A percentile compares a stretch with the other conserved stretches of the same genome.
Conservation (phyloP, 768 basidiomycete genomes). For the Pleurotus sapidus region DNA sequence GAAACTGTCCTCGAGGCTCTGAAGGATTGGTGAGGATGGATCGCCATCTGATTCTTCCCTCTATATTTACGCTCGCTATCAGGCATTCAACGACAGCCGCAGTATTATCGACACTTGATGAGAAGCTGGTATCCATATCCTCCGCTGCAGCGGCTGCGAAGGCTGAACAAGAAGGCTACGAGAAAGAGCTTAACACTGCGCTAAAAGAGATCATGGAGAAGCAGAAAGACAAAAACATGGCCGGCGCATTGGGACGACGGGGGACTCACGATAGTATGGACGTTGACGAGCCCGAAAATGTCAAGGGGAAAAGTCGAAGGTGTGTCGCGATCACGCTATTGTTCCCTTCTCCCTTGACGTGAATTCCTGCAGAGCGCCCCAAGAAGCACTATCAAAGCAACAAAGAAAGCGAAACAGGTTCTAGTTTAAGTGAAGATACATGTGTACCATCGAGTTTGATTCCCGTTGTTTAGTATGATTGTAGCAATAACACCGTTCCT, state of each 20-base stretch:
- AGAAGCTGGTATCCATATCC: conserved; percentile 59
- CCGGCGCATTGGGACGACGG: conserved; percentile 17
- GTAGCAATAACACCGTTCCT: neutral
- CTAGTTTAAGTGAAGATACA: conserved; percentile 27
- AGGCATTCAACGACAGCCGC: conserved; percentile 72
- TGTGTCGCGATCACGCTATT: conserved; percentile 27
- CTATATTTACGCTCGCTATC: conserved; percentile 4
- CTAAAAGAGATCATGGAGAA: conserved; percentile 65
- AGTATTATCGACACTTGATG: conserved; percentile 71
- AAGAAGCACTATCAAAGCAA: conserved; percentile 42
- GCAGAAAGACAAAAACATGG: conserved; percentile 54
- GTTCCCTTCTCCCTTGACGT: conserved; percentile 1
- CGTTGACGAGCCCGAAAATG: conserved; percentile 55
- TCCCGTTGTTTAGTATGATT: neutral
- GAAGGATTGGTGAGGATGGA: conserved; percentile 51
- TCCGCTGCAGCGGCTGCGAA: conserved; percentile 38
- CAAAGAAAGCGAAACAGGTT: conserved; percentile 59
- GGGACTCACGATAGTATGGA: conserved; percentile 48
- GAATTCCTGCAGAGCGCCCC: conserved; percentile 29
- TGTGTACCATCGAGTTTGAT: neutral
- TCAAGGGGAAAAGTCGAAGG: conserved; percentile 61
- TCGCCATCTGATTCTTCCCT: conserved; percentile 16
- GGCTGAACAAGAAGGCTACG: conserved; percentile 48
- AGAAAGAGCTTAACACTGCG: conserved; percentile 45
- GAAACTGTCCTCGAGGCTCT: conserved; percentile 60